Percentiles rank a stretch among this genome's conserved stretches.
Conservation (phyloP, 257 asterid genomes). For the Parsonsia alboflavescens region DNA sequence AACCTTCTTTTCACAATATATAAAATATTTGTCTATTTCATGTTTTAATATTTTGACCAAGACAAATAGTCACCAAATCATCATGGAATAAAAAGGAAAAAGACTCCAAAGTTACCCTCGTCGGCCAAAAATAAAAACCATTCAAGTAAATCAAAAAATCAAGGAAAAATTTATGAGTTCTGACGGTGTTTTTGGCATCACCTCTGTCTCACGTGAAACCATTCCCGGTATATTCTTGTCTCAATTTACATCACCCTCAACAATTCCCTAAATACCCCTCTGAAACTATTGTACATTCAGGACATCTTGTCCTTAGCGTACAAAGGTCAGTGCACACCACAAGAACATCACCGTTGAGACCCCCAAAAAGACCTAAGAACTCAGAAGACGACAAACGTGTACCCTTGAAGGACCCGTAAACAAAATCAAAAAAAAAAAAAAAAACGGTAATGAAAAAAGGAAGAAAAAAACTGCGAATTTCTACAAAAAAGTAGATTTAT, state of each 20-base stretch:
- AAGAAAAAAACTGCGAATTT: no score
- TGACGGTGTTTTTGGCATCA: neutral
- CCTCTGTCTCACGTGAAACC: neutral
- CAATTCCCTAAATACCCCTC: neutral
- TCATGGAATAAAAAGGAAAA: no score
- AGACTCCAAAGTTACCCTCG: no score
- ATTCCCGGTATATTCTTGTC: neutral
- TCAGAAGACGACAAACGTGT: neutral
- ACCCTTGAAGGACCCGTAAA: neutral
- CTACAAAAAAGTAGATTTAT: neutral
- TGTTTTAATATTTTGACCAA: no score
- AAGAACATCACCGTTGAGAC: neutral
- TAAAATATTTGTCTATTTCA: no score
- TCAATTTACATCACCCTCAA: neutral
- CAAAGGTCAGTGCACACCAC: neutral
- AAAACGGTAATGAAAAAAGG: neutral
- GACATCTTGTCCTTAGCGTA: neutral
- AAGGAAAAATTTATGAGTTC: neutral
- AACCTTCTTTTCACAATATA: no score
- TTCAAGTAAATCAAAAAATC: no score
- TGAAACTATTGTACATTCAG: neutral
- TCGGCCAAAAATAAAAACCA: no score
- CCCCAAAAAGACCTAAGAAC: neutral
- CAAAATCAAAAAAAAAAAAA: neutral
- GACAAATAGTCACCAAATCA: no score